These are phyloP conservation scores for Venturiaceae sp. DNA, from an alignment of 2,329 filamentous ascomycete genomes.

Conservation along the genomic window DNA sequence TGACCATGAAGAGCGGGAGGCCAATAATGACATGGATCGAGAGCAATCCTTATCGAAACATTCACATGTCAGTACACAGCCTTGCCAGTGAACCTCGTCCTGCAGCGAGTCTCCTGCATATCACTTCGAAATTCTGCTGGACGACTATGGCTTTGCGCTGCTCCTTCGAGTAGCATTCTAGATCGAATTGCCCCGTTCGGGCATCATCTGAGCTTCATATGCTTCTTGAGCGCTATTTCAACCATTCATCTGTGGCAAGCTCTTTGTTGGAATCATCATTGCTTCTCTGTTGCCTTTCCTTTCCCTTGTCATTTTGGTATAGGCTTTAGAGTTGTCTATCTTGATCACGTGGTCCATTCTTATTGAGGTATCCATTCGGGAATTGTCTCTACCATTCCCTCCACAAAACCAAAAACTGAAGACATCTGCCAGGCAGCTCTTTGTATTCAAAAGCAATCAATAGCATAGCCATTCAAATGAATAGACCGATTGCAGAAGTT, in stretches of 20 bases:
- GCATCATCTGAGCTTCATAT: no score
- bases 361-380: slow-evolving; percentile 17
- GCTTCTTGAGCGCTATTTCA: no score
- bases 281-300: no score
- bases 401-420: background rate
- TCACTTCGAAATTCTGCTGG: background rate
- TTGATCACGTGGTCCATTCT: background rate
- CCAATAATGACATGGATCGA: background rate
- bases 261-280: no score
- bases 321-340: no score
- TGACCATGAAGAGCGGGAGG: background rate
- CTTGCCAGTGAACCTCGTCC: background rate
- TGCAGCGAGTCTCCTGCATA: background rate
- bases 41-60: background rate
- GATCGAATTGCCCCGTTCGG: background rate
- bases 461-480: no score
- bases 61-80: background rate
- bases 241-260: no score
- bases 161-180: background rate
- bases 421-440: background rate
- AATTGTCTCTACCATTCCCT: slow-evolving; percentile 2
- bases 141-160: background rate
- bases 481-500: background rate
- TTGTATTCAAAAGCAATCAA: background rate
- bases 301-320: no score